Percentiles rank a stretch among this genome's conserved stretches.
Conservation (phyloP, 108 stramenopile species). For the Nannochloropsis salina region DNA sequence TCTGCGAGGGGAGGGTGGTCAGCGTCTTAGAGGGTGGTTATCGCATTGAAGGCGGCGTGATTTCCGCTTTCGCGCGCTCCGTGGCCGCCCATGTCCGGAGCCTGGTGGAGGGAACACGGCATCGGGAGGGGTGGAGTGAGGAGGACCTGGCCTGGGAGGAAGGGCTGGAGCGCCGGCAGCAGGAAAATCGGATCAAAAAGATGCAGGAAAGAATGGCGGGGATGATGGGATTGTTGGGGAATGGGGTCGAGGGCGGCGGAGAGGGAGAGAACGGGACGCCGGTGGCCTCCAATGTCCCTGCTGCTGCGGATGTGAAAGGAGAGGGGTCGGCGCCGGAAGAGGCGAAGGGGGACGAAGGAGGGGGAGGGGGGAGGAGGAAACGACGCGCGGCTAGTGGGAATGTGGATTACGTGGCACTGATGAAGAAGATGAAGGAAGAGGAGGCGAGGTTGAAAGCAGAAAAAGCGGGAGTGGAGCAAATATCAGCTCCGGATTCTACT, state of each 20-base stretch:
- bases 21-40: constrained; percentile 94
- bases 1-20: constrained; percentile 87
- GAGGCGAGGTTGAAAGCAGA: not conserved
- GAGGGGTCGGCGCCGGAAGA: not conserved
- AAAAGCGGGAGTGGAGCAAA: not conserved
- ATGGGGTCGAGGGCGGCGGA: not conserved
- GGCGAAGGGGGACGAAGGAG: constrained; percentile 12
- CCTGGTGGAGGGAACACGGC: constrained; percentile 30
- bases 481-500: too few species aligned
- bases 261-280: not conserved
- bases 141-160: constrained; percentile 36
- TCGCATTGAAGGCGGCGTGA: constrained; percentile 65
- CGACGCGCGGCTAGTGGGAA: constrained; percentile 1
- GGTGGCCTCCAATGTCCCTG: not conserved
- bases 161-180: constrained; percentile 28
- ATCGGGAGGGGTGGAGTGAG: constrained; percentile 34
- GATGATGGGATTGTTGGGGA: not conserved
- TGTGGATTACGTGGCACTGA: constrained; percentile 38
- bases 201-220: constrained; percentile 23
- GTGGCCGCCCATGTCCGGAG: constrained; percentile 50
- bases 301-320: not conserved
- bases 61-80: constrained; percentile 47
- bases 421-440: constrained; percentile 33
- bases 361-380: constrained; percentile 16
- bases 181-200: constrained; percentile 39